Base-by-base conservation (phyloP, 176 grass and related monocot genomes). In the Carex littledalei region DNA sequence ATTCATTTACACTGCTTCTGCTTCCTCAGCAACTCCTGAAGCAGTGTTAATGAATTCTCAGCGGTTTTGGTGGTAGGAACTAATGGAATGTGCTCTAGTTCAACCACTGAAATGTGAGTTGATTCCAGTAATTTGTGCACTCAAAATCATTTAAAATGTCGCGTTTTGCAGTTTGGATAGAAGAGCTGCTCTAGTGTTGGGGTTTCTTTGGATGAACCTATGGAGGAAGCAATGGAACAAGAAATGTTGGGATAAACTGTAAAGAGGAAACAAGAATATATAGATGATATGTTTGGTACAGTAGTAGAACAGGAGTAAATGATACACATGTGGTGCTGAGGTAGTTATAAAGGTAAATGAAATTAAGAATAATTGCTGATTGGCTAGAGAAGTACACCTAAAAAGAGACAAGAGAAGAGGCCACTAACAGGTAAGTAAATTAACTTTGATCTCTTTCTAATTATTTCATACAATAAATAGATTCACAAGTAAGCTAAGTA, bases 41-140 rank as follows among this genome's bases (percentile, higher is more conserved):
- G 85, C 84, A 89, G 76, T 82, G 87, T 81, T 62, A 89, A 92
- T 0, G 92, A 86, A 11, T 84, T 91, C 10, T 87, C 81, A 12
- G 94, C 87, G 0, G 58, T 89, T 4, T 97, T 92, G 6, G 85
- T 81, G 10, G 35, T 71, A n/a, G 92, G 92, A 59, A 92, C 88
- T 9, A 20, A 6, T 6, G 94, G 94, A 76, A 97, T 39, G 55
- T 97, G 88, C 14, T 81, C 56, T 3, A 94, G 45, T 67, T 97
- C 88, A 5, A 71, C 94, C 92, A 97, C 10, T 29, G 85, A 65
- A 94, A 97, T 5, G 88, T 97, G 35, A 97, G 90, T 5, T n/a
- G 78, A 71, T 87, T 91, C 88, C 94, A 97, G 81, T 83, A 88
- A 37, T 87, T 88, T 0, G 92, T 83, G 55, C 24, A 50, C 73